phyloP scores from a whole-genome alignment of 2,329 filamentous ascomycete species.

The Exophiala oligosperma region DNA sequence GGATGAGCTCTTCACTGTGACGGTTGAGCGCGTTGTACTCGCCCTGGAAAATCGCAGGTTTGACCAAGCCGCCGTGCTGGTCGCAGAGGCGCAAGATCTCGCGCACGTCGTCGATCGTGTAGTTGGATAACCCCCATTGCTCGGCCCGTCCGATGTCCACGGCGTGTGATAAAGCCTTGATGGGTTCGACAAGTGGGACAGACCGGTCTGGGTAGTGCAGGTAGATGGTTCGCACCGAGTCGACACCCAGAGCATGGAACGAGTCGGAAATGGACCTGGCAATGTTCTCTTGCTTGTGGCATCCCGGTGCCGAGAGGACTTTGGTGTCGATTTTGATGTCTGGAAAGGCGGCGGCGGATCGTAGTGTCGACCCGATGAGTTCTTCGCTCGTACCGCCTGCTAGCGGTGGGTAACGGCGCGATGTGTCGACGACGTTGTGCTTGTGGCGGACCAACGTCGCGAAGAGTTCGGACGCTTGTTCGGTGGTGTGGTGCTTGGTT shows the following conservation, averaged over 20 bases:
- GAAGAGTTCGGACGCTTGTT: constrained; percentile 30
- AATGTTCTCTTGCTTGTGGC: constrained; percentile 32
- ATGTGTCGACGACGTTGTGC: constrained; percentile 35
- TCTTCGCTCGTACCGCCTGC: constrained; percentile 37
- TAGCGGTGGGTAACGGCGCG: constrained; percentile 32
- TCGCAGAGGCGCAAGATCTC: constrained; percentile 49
- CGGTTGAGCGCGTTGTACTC: constrained; percentile 44
- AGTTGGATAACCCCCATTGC: constrained; percentile 50
- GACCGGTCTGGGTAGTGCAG: constrained; percentile 52
- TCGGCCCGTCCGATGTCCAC: constrained; percentile 18
- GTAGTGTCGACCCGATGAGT: constrained; percentile 3
- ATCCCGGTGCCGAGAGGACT: constrained; percentile 37
- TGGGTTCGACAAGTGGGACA: constrained; percentile 37
- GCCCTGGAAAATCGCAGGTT: constrained; percentile 50
- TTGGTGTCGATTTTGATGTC: constrained; percentile 45
- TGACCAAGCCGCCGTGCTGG: constrained; percentile 42
- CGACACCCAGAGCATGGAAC: constrained; percentile 40
- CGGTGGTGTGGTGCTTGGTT: constrained; percentile 13
- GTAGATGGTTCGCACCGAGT: constrained; percentile 51
- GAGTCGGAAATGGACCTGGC: constrained; percentile 31
- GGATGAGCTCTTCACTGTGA: constrained; percentile 44
- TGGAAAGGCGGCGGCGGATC: neutral
- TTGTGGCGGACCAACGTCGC: constrained; percentile 34
- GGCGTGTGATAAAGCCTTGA: constrained; percentile 1
- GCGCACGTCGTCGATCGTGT: constrained; percentile 48